Percentiles rank a stretch among this genome's conserved stretches.
These are phyloP conservation scores for Vaccinium vitisidaea DNA, from an alignment of 148 eudicot species.

Conservation along the genomic window DNA sequence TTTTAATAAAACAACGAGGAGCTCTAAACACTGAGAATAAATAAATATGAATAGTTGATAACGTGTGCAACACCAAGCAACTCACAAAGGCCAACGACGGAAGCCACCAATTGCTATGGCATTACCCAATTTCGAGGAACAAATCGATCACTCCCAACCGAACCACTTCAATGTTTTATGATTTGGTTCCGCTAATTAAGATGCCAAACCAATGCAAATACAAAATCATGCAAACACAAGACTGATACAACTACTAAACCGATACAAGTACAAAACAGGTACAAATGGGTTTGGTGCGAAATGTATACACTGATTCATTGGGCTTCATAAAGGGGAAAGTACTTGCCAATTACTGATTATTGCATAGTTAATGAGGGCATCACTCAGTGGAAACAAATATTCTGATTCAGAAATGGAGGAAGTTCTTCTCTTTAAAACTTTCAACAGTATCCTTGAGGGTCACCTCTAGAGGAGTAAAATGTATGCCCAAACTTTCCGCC, in stretches of 20 bases:
- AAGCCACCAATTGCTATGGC: too few species aligned
- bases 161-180: neutral
- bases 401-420: slow-evolving; percentile 6
- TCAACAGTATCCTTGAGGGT: slow-evolving; percentile 5
- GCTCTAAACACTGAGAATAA: too few species aligned
- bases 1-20: too few species aligned
- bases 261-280: neutral
- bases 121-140: neutral
- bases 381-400: neutral
- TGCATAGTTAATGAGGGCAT: neutral
- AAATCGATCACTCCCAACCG: neutral
- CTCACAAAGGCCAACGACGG: too few species aligned
- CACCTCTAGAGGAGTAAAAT: slow-evolving; percentile 6
- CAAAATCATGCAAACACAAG: too few species aligned
- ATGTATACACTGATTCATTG: neutral
- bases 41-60: too few species aligned
- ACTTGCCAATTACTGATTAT: neutral
- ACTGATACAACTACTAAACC: too few species aligned
- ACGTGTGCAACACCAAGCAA: too few species aligned
- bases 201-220: neutral
- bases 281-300: neutral
- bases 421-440: slow-evolving; percentile 10
- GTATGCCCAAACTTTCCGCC: slow-evolving; percentile 34
- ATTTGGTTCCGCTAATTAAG: neutral
- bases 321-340: neutral